phyloP scores from a whole-genome alignment of 176 grass and related monocot species.

The Eleusine coracana region DNA sequence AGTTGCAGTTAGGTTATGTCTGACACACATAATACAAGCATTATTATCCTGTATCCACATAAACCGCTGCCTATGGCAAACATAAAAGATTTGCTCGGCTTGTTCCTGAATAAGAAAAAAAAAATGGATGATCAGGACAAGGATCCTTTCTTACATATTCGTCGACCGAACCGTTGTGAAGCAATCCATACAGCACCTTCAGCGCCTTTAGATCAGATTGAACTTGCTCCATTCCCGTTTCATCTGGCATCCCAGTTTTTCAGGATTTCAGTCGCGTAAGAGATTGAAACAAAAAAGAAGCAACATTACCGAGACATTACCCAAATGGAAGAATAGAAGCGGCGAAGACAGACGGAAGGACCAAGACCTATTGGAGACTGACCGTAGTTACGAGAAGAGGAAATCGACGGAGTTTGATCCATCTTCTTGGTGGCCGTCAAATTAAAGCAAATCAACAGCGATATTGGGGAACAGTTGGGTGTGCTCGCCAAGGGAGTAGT shows the following conservation, averaged over 20 bases:
- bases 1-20: neutral
- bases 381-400: slow-evolving; percentile 11
- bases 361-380: neutral
- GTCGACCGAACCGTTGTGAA: slow-evolving; percentile 14
- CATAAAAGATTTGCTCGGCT: no score
- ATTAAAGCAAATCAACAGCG: neutral
- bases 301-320: neutral
- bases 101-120: neutral
- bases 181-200: slow-evolving; percentile 62
- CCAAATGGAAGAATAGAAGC: neutral
- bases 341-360: neutral
- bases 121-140: neutral
- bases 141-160: slow-evolving; percentile 6
- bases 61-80: no score
- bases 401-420: neutral
- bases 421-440: neutral
- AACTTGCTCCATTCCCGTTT: slow-evolving; percentile 37
- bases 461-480: neutral
- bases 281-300: neutral
- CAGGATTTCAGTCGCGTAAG: neutral
- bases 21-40: neutral
- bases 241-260: slow-evolving; percentile 26
- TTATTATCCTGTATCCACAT: no score
- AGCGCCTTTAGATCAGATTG: slow-evolving; percentile 58
- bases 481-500: no score